Evolutionary conservation across 352 stramenopile genomes (phyloP), one percentile per base, ranked within the genome.

Genomic region (Hyaloperonospora arabidopsidis): DNA sequence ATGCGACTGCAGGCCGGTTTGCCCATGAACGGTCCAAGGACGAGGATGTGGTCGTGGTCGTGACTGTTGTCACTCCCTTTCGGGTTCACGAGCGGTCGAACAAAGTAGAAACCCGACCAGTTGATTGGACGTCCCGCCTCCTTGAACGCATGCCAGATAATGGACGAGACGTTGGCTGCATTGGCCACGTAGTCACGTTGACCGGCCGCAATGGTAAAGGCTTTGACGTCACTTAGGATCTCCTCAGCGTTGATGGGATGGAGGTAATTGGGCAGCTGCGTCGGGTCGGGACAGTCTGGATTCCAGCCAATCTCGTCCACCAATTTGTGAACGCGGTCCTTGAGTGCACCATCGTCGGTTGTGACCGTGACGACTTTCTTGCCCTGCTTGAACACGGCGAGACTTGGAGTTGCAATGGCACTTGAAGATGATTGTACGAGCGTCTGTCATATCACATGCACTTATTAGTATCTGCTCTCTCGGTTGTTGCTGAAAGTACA

Each of bases 1-100:
- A 93, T 93, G 17, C 79, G 83, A 43, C 77, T 84, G 61, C 82
- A 93, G 11, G 82, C 82, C 1, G 83, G 83, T 47, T 93, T 93
- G 52, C 82, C 82, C 52, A 87, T 77, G 58, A 93, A 93, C 0
- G 82, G 82, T 0, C 82, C 82, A 13, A 93, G 67, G 41, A 93
- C 76, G 35, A 93, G 52, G 28, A 93, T 78, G 44, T 74, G 66
- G 45, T 65, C 55, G 53, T 81, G 65, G 46, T 87, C 72, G 1
- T 74, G 66, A 41, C 63, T 53, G 53, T 81, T 63, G 46, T 87
- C 72, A 1, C 49, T 75, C 40, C 77, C 65, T 36, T 75, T 81
- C 3, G 75, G 73, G 52, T 80, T 84, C 12, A 55, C 62, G 18
- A 90, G 65, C 38, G 79, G 78, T 5, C 82, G 74, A 8, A 84